Evolutionary conservation across 257 asterid genomes (phyloP).

Genomic region (Echites panduratus): DNA sequence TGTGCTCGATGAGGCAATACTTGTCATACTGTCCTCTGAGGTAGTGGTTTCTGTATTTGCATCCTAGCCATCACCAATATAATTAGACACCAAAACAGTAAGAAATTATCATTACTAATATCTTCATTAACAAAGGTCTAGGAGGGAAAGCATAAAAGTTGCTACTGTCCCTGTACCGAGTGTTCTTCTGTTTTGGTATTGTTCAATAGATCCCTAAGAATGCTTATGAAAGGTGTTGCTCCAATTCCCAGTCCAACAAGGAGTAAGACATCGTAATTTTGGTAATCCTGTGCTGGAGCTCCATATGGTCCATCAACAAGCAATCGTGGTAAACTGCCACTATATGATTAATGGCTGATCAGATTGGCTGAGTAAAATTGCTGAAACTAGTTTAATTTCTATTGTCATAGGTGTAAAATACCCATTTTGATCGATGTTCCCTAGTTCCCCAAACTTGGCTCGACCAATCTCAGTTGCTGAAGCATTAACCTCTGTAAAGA

Average conservation of each 20-base stretch:
- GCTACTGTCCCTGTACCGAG: conserved; percentile 27
- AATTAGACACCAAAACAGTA: conserved; percentile 3
- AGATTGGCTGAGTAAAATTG: neutral
- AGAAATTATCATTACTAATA: neutral
- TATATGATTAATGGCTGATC: conserved; percentile 3
- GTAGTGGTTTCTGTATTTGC: conserved; percentile 61
- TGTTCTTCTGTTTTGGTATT: conserved; percentile 62
- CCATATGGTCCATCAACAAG: conserved; percentile 93
- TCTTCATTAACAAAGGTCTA: neutral
- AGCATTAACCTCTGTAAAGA: conserved; percentile 52
- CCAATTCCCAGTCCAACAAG: conserved; percentile 95
- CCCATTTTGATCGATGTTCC: conserved; percentile 59
- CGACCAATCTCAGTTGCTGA: conserved; percentile 53
- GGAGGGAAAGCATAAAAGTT: neutral
- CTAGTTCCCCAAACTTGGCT: conserved; percentile 51
- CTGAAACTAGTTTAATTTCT: conserved; percentile 2
- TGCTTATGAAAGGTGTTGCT: conserved; percentile 92
- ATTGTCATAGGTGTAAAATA: conserved; percentile 22
- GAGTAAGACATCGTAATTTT: conserved; percentile 71
- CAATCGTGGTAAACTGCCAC: conserved; percentile 64
- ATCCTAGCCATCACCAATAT: conserved; percentile 33
- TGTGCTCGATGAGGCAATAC: conserved; percentile 52
- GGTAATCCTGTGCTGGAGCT: conserved; percentile 91
- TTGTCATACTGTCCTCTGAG: conserved; percentile 76
- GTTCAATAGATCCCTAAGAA: conserved; percentile 76